A percentile compares a stretch with the other conserved stretches of the same genome.
Evolutionary conservation across 176 grass and related monocot species (phyloP).

Genomic region (Bonia amplexicaulis): DNA sequence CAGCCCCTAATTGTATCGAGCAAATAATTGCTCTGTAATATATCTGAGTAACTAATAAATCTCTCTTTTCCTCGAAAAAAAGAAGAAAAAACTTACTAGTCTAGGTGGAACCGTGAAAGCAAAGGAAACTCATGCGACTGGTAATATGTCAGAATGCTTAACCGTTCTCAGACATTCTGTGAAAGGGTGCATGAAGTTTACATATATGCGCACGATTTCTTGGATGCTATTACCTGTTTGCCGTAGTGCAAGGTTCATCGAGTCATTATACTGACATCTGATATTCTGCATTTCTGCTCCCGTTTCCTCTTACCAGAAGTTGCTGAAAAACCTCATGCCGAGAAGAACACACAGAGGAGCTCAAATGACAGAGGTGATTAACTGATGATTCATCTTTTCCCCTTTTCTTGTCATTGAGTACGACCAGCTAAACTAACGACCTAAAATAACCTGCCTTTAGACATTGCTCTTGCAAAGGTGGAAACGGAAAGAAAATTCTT

Average conservation of each 20-base stretch:
- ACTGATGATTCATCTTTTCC: not conserved
- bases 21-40: too few species aligned
- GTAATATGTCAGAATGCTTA: too few species aligned
- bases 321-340: constrained; percentile 17
- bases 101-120: too few species aligned
- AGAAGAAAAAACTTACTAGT: too few species aligned
- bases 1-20: too few species aligned
- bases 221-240: not conserved
- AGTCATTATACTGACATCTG: not conserved
- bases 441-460: constrained; percentile 29
- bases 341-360: constrained; percentile 28
- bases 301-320: constrained; percentile 31
- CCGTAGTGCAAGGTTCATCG: not conserved
- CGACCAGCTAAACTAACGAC: constrained; percentile 1
- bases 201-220: not conserved
- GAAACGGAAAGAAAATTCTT: constrained; percentile 66
- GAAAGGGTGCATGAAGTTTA: not conserved
- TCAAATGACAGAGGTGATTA: constrained; percentile 60
- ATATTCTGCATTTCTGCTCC: not conserved
- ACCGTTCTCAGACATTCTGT: too few species aligned
- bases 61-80: too few species aligned
- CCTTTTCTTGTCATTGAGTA: not conserved
- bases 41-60: too few species aligned
- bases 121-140: too few species aligned
- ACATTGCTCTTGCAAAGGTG: constrained; percentile 56